Conservation (phyloP, 2,329 filamentous ascomycete species). For the Fusarium coffeatum region DNA sequence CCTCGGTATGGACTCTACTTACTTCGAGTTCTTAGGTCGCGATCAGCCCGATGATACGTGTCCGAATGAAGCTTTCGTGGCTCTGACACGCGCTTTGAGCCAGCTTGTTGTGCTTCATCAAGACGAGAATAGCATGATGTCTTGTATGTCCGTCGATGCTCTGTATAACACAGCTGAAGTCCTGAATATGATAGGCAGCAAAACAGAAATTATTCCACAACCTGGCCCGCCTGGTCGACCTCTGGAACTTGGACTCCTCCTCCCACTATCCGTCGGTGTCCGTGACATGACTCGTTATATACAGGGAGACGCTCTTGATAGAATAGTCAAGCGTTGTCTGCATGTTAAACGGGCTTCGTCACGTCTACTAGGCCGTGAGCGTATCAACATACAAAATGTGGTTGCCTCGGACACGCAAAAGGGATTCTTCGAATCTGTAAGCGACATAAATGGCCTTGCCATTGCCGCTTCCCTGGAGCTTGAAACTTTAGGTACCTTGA, state of each 20-base stretch:
- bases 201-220: conserved; percentile 1
- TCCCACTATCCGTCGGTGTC: conserved; percentile 19
- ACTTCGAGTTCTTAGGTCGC: conserved; percentile 42
- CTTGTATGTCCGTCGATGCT: conserved; percentile 38
- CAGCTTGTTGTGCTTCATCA: conserved; percentile 48
- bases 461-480: conserved; percentile 45
- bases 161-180: conserved; percentile 35
- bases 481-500: conserved; percentile 28
- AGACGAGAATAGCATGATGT: conserved; percentile 32
- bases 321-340: conserved; percentile 31
- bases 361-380: conserved; percentile 1
- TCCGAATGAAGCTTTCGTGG: conserved; percentile 48
- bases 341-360: conserved; percentile 15
- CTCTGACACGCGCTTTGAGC: conserved; percentile 45
- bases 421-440: conserved; percentile 43
- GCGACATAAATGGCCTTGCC: conserved; percentile 47
- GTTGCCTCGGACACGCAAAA: conserved; percentile 25
- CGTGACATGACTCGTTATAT: conserved; percentile 44
- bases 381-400: conserved; percentile 36
- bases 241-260: conserved; percentile 22
- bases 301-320: conserved; percentile 37
- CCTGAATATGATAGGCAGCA: background rate
- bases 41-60: conserved; percentile 46
- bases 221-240: conserved; percentile 22
- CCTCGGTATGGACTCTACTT: conserved; percentile 43